Conservation (phyloP, 202 grass and related monocot species). For the Dendrocalamus latiflorus region DNA sequence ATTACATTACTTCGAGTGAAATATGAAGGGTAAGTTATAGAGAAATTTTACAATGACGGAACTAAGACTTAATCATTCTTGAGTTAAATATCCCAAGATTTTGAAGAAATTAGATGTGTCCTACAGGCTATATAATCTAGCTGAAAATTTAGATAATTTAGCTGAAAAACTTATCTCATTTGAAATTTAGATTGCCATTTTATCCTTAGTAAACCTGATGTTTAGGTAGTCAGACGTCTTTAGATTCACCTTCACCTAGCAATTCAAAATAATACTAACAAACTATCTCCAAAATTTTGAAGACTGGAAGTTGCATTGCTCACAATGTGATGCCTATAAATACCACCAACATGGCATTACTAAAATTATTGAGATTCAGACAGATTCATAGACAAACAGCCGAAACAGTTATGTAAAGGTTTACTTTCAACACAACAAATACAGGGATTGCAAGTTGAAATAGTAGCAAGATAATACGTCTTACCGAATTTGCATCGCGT, state of each 20-base stretch:
- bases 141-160: too few relatives aligned
- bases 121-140: too few relatives aligned
- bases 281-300: background rate
- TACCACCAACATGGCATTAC: background rate
- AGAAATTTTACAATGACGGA: too few relatives aligned
- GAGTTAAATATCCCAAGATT: too few relatives aligned
- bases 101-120: too few relatives aligned
- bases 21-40: too few relatives aligned
- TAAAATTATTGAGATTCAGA: background rate
- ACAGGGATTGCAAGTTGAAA: background rate
- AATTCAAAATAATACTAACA: background rate
- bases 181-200: too few relatives aligned
- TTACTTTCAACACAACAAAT: constrained; percentile 3
- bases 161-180: too few relatives aligned
- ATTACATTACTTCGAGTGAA: too few relatives aligned
- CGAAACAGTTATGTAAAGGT: background rate
- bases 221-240: too few relatives aligned
- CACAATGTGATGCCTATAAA: constrained; percentile 28
- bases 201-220: too few relatives aligned
- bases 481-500: constrained; percentile 86
- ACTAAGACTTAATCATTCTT: too few relatives aligned
- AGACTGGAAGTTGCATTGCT: background rate
- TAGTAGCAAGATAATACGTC: background rate
- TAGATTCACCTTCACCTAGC: background rate
- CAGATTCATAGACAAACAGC: background rate